Base-by-base conservation (phyloP, 805 yeast species). In the Candida germanica region DNA sequence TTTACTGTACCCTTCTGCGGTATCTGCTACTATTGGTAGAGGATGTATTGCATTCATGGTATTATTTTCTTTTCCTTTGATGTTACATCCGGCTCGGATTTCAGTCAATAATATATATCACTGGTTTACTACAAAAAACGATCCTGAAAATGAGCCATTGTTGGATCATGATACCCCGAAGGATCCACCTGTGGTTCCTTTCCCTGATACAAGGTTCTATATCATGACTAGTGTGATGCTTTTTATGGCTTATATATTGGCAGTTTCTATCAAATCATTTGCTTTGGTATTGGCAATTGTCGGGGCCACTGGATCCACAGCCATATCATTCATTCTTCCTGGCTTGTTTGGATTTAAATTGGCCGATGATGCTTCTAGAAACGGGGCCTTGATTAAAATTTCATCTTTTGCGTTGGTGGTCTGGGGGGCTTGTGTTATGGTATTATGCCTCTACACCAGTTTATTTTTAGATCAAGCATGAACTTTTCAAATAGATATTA, bases 261-360 rank as follows among this genome's bases (percentile, higher is more conserved):
- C 94, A 0, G 56, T 79, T 0, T 56, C 75, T 5, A 72, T 84
- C 11, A 62, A 69, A 2, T 81, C 87, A 0, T 77, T 84, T 53
- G 89, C 83, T 33, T 69, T 75, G 19, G 83, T 84, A 2, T 58
- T 84, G 34, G 77, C 91, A 0, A 60, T 84, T 33, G 88, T 84
- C 7, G 94, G 94, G 3, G 83, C 89, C 6, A 84, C 93, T 0
- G 94, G 94, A 0, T 84, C 89, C 4, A 85, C 89, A 0, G 66
- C 87, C 14, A 84, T 84, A 31, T 79, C 87, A 12, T 84, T 83
- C 54, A 82, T 83, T 9, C 64, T 84, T 25, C 94, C 94, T 0
- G 93, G 94, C 0, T 60, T 80, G 36, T 84, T 83, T 55, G 91
- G 91, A 0, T 83, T 64, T 53, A 73, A 78, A 53, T 56, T 77